Evolutionary conservation across 306 rosid species (phyloP), one percentile per base, ranked within the genome.

Genomic region (Ormosia emarginata): DNA sequence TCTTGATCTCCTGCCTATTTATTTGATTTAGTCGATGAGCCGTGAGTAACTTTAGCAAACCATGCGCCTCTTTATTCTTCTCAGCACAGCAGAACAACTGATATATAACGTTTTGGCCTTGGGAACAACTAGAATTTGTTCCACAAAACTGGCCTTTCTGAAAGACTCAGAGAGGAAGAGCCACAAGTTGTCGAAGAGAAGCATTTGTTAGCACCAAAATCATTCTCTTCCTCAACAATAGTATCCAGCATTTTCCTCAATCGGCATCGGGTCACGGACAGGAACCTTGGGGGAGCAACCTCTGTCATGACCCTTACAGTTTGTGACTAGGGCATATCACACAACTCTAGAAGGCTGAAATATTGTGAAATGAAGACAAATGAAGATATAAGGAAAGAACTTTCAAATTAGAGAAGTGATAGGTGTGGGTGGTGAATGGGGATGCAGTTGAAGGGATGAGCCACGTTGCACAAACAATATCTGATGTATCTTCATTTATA

Each of bases 251-350:
- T 72, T 49, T 76, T 86, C 53, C 75, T 89, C 78, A 53, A 8
- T 2, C 74, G 79, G 29, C 55, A 61, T 30, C 82, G 73, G 2
- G 75, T 72, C 44, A 79, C 78, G 0, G 90, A 75, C 32, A 89
- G 75, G 17, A 84, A 67, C 66, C 75, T 75, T 1, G 90, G 82
- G 9, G 89, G 90, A 67, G 92, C 92, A 52, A 86, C 90, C 84
- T 89, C 90, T 2, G 82, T 86, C 5, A 81, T 65, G 63, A 84
- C 29, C 46, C 82, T 84, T 49, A 73, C 79, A 75, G n/a, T 11
- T 46, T 61, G 47, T 3, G 75, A 64, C 80, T 83, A 79, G 33
- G 77, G 77, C 89, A 86, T 83, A 11, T 24, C n/a, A 9, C 18
- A 4, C 10, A 5, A 58, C 9, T 75, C 33, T 24, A 24, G 24